phyloP scores from a whole-genome alignment of 805 yeast species.

The Wickerhamiella parazyma region DNA sequence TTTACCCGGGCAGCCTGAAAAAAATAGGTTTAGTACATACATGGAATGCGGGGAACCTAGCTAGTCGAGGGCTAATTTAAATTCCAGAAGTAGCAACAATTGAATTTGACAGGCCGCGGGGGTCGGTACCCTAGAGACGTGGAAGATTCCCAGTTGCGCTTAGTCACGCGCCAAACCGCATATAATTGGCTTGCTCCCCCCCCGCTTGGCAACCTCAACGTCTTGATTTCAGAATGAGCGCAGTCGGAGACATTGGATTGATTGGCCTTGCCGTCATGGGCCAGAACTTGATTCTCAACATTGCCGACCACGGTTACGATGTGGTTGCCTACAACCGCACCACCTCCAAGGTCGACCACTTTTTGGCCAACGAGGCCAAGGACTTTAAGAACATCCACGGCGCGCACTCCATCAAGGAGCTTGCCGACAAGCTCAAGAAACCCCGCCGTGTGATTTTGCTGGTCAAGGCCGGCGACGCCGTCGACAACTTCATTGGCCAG shows the following conservation, averaged over 20 bases:
- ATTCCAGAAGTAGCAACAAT: too few relatives aligned
- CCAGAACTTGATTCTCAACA: slow-evolving; percentile 83
- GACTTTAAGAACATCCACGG: slow-evolving; percentile 79
- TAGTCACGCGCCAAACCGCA: background rate
- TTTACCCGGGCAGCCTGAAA: too few relatives aligned
- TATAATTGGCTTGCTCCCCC: background rate
- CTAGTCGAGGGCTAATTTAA: too few relatives aligned
- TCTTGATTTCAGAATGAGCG: slow-evolving; percentile 1
- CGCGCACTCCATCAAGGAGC: slow-evolving; percentile 84
- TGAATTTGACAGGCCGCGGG: background rate
- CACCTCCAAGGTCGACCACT: slow-evolving; percentile 86
- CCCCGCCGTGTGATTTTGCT: slow-evolving; percentile 91
- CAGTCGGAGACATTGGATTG: slow-evolving; percentile 82
- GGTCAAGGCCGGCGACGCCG: slow-evolving; percentile 95
- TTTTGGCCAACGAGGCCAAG: slow-evolving; percentile 89
- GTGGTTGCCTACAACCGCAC: slow-evolving; percentile 99
- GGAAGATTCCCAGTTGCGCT: background rate
- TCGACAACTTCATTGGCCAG: slow-evolving; percentile 79
- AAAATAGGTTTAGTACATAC: too few relatives aligned
- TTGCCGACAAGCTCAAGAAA: slow-evolving; percentile 77
- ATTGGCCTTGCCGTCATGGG: slow-evolving; percentile 99
- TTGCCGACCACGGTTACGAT: slow-evolving; percentile 97
- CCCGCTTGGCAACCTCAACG: background rate
- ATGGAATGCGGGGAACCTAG: too few relatives aligned
- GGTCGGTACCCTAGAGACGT: background rate